These are phyloP conservation scores for Leersia perrieri DNA, from an alignment of 176 grass and related monocot genomes.

Conservation along the genomic window DNA sequence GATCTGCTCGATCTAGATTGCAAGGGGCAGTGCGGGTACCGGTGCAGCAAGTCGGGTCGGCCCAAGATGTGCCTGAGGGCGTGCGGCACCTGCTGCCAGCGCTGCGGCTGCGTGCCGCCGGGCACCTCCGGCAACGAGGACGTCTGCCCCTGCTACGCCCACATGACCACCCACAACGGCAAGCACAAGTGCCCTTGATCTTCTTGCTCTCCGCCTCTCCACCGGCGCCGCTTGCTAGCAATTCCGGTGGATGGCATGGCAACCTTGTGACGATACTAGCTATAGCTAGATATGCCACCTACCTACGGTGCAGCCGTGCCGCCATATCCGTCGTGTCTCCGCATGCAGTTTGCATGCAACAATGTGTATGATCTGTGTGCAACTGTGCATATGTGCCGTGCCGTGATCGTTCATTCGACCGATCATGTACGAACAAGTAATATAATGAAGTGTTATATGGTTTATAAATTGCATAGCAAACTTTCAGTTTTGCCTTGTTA, in stretches of 20 bases:
- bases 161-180: conserved; percentile 60
- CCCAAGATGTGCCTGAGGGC: conserved; percentile 59
- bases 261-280: neutral
- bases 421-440: neutral
- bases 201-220: neutral
- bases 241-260: neutral
- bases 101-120: conserved; percentile 74
- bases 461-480: neutral
- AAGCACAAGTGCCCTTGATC: conserved; percentile 69
- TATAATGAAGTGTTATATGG: neutral
- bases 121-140: conserved; percentile 77
- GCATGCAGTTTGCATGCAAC: neutral
- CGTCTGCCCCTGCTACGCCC: conserved; percentile 79
- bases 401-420: neutral
- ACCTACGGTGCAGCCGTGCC: neutral
- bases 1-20: too few species aligned
- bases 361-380: neutral
- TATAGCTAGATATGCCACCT: neutral
- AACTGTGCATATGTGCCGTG: neutral
- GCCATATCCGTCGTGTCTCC: neutral
- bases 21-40: conserved; percentile 32
- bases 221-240: neutral
- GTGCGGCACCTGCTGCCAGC: conserved; percentile 68
- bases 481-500: neutral
- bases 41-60: conserved; percentile 70